Conservation (phyloP, 1,139 yeast species). For the Candida sp. region DNA sequence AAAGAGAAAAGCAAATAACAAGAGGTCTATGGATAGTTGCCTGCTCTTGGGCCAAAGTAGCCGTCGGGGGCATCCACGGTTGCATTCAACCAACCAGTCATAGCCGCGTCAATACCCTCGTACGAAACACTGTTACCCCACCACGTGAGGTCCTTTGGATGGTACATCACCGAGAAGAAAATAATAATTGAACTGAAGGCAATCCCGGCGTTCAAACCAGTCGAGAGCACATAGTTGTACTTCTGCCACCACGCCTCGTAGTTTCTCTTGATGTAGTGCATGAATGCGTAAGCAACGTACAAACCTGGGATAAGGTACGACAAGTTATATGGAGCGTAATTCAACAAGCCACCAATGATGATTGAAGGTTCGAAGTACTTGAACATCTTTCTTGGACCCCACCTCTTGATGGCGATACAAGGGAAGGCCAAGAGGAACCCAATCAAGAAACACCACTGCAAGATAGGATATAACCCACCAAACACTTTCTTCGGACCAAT, state of each 20-base stretch:
- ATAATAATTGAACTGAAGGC: slow-evolving; percentile 54
- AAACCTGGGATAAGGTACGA: slow-evolving; percentile 49
- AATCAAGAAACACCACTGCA: slow-evolving; percentile 57
- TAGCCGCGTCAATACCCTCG: slow-evolving; percentile 44
- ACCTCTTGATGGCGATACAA: slow-evolving; percentile 45
- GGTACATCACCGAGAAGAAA: slow-evolving; percentile 55
- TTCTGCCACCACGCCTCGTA: slow-evolving; percentile 58
- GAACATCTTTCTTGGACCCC: slow-evolving; percentile 31
- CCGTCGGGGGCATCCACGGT: slow-evolving; percentile 37
- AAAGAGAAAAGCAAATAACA: no score
- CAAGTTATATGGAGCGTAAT: slow-evolving; percentile 54
- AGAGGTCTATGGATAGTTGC: slow-evolving; percentile 32
- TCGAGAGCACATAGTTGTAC: slow-evolving; percentile 56
- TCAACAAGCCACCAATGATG: slow-evolving; percentile 42
- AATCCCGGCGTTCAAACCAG: slow-evolving; percentile 57
- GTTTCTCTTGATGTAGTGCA: slow-evolving; percentile 46
- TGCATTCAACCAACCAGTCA: slow-evolving; percentile 25
- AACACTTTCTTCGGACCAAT: slow-evolving; percentile 68
- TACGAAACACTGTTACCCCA: slow-evolving; percentile 58
- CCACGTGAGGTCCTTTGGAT: slow-evolving; percentile 46
- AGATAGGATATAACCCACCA: slow-evolving; percentile 47
- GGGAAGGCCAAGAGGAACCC: slow-evolving; percentile 52
- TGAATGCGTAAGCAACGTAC: slow-evolving; percentile 44
- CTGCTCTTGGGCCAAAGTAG: slow-evolving; percentile 49
- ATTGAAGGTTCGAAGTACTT: slow-evolving; percentile 46